A percentile compares a stretch with the other conserved stretches of the same genome.
These are phyloP conservation scores for Leccinum olivaceoglutinosum DNA, from an alignment of 1,284 basidiomycete species.

Conservation along the genomic window DNA sequence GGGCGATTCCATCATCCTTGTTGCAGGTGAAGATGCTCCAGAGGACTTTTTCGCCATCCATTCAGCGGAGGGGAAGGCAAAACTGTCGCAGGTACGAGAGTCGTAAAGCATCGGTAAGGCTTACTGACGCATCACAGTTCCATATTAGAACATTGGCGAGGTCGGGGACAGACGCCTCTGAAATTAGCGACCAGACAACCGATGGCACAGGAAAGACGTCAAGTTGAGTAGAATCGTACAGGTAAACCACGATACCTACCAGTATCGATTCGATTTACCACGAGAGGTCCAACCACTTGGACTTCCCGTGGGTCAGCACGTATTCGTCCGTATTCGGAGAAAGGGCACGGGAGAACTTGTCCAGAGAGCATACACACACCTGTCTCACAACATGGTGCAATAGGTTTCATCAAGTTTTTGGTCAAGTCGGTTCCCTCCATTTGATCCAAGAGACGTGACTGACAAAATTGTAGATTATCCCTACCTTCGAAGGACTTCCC, in stretches of 20 bases:
- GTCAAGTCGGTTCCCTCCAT: constrained; percentile 39
- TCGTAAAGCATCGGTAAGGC: constrained; percentile 3
- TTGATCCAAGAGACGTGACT: neutral
- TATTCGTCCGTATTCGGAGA: constrained; percentile 45
- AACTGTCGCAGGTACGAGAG: constrained; percentile 39
- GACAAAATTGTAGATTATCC: constrained; percentile 34
- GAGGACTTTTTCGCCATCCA: constrained; percentile 62
- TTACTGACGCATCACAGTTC: constrained; percentile 25
- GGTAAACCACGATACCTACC: constrained; percentile 44
- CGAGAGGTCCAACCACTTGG: constrained; percentile 44
- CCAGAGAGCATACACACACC: constrained; percentile 61
- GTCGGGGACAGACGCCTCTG: neutral
- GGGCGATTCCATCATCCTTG: constrained; percentile 50
- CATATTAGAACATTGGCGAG: constrained; percentile 40
- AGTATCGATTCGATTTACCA: constrained; percentile 52
- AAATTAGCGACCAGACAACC: constrained; percentile 8
- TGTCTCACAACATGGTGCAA: constrained; percentile 39
- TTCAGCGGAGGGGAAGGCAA: constrained; percentile 43
- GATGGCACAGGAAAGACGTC: constrained; percentile 40
- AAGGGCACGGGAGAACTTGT: constrained; percentile 44
- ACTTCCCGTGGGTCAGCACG: constrained; percentile 61
- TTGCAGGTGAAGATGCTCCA: constrained; percentile 59
- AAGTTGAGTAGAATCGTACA: constrained; percentile 37
- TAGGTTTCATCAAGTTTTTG: constrained; percentile 50
- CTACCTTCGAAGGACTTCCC: constrained; percentile 37